phyloP scores from a whole-genome alignment of 352 stramenopile genomes.

The Albugo laibachii region DNA sequence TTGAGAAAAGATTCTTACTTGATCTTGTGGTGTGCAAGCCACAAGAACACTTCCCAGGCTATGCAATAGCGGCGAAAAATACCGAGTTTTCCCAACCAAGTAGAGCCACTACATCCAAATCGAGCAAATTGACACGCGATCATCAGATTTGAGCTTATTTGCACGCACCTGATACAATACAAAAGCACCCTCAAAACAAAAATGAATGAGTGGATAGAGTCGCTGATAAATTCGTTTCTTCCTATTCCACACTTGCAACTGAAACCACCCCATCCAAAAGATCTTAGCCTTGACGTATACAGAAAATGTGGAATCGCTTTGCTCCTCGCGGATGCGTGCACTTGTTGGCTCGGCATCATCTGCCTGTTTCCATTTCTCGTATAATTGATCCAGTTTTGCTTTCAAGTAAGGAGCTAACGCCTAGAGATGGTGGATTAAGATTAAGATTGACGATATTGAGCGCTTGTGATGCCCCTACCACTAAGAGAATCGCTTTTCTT shows the following conservation, averaged over 20 bases:
- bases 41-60: slow-evolving; percentile 56
- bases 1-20: slow-evolving; percentile 13
- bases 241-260: slow-evolving; percentile 22
- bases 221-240: slow-evolving; percentile 41
- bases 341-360: background rate
- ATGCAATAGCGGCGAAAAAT: slow-evolving; percentile 61
- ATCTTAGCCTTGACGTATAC: background rate
- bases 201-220: slow-evolving; percentile 55
- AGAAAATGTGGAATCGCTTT: background rate
- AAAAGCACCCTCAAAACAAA: slow-evolving; percentile 59
- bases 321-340: background rate
- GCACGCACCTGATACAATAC: slow-evolving; percentile 48
- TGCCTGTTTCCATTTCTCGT: slow-evolving; percentile 15
- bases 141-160: background rate
- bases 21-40: slow-evolving; percentile 42
- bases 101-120: slow-evolving; percentile 51
- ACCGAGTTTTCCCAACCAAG: slow-evolving; percentile 62
- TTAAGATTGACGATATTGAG: too few relatives aligned
- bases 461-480: too few relatives aligned
- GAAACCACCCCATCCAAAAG: slow-evolving; percentile 26
- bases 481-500: too few relatives aligned
- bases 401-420: slow-evolving; percentile 26
- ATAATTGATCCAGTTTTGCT: slow-evolving; percentile 43
- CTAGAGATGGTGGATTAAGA: too few relatives aligned
- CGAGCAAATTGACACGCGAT: background rate